Evolutionary conservation across 257 asterid species (phyloP).

Genomic region (Rauvolfia tetraphylla): DNA sequence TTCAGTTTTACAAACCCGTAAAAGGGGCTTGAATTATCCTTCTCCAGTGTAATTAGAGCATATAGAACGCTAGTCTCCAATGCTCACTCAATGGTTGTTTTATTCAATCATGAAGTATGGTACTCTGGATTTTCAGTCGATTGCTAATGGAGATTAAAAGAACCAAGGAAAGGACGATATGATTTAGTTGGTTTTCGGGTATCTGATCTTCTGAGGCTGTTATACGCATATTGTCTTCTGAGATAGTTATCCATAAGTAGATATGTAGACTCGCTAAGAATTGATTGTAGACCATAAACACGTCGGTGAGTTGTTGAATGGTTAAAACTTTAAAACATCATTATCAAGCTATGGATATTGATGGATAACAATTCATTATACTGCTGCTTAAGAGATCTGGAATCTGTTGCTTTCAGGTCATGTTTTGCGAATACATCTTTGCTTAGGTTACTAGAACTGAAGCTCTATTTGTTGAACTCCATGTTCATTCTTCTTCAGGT

Average conservation of each 20-base stretch:
- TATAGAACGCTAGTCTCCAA: neutral
- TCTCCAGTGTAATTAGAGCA: neutral
- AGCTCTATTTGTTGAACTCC: neutral
- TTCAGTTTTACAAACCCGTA: neutral
- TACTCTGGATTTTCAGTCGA: neutral
- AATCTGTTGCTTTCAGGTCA: neutral
- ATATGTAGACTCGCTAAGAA: neutral
- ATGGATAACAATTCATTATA: neutral
- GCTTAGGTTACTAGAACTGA: neutral
- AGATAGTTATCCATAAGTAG: neutral
- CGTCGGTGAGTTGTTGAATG: neutral
- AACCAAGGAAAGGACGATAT: neutral
- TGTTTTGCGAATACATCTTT: neutral
- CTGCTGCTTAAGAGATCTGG: neutral
- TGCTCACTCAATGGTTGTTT: neutral
- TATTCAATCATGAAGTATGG: neutral
- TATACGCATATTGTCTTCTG: neutral
- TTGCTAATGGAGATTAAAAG: neutral
- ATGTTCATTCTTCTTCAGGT: conserved; percentile 40
- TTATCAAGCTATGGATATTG: neutral
- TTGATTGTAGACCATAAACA: neutral
- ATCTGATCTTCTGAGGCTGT: neutral
- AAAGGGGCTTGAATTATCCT: neutral
- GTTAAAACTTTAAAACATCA: neutral
- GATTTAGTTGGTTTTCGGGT: neutral